A percentile compares a stretch with the other conserved stretches of the same genome.
These are phyloP conservation scores for Dioszegia crocea DNA, from an alignment of 768 basidiomycete species.

Conservation along the genomic window DNA sequence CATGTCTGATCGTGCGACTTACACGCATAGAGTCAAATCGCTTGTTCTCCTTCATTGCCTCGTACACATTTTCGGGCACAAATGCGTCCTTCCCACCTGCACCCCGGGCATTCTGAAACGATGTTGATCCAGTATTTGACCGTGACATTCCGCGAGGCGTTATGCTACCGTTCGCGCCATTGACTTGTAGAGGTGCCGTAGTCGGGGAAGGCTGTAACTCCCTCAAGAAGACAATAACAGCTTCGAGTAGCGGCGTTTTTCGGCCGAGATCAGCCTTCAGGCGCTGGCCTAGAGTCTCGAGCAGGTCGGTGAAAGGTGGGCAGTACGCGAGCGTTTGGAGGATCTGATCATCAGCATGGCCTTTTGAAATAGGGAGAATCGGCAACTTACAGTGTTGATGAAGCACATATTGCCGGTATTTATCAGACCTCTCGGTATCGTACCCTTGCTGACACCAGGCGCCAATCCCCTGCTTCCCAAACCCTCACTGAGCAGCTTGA, in stretches of 20 bases:
- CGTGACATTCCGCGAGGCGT: background rate
- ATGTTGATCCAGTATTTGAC: background rate
- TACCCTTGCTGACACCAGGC: conserved; percentile 17
- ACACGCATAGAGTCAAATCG: conserved; percentile 90
- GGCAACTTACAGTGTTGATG: conserved; percentile 67
- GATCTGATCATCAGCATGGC: conserved; percentile 49
- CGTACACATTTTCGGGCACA: conserved; percentile 79
- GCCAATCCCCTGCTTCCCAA: conserved; percentile 1
- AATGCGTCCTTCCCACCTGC: conserved; percentile 57
- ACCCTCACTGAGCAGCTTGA: conserved; percentile 34
- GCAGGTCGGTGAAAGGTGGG: conserved; percentile 74
- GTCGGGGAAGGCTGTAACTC: conserved; percentile 58
- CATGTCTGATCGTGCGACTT: conserved; percentile 41
- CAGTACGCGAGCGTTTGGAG: conserved; percentile 86
- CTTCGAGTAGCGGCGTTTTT: conserved; percentile 52
- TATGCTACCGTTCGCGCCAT: background rate
- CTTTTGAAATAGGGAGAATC: background rate
- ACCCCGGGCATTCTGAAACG: conserved; percentile 9
- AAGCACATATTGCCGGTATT: conserved; percentile 98
- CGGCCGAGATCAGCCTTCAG: conserved; percentile 52
- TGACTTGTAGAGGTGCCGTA: conserved; percentile 5
- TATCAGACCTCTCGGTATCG: conserved; percentile 64
- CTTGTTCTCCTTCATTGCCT: conserved; percentile 89
- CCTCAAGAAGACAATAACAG: conserved; percentile 61
- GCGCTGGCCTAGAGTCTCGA: conserved; percentile 65